Base-by-base conservation (phyloP, 192 early-diverging fungal species). In the Linnemannia elongata region DNA sequence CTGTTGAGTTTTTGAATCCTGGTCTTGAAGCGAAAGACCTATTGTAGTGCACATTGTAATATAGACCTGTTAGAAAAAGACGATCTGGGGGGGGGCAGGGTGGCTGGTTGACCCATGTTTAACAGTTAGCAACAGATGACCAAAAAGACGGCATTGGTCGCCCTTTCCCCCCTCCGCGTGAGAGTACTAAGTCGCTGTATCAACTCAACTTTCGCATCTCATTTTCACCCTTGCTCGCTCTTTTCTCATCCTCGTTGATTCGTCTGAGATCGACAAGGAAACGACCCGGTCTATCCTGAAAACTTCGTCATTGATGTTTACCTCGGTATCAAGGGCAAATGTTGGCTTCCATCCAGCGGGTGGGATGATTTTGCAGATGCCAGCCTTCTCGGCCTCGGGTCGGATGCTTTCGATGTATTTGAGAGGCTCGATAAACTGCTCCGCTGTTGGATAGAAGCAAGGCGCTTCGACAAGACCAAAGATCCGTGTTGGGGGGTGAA, bases 331-430 rank as follows among this genome's bases (percentile, higher is more conserved):
- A 69, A 99, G 81, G 6, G 95, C 89, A 89, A 97, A 98, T 5
- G 94, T 89, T 52, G 97, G 97, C 27, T 90, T 93, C 95, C 97
- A 99, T 18, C 92, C 93, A 68, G 80, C 85, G 1, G 98, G 98
- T 44, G 98, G 98, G 38, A 99, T 93, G 77, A 99, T 96, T 87
- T 99, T 99, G 87, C 95, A 94, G 45, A 98, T 93, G 10, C 98
- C 97, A 38, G 93, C 92, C 76, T 89, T 77, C 82, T 98, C 96
- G 57, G 93, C 97, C 82, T 93, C 89, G 0, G 90, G 78, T 20
- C 95, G 90, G 82, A 98, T 98, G 74, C 88, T 93, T 68, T 95
- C 93, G 88, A 99, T 97, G 86, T 96, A 99, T 60, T 88, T 88
- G 36, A 98, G 88, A 33, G 98, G 97, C 85, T 97, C 94, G 22